Evolutionary conservation across 2,329 filamentous ascomycete genomes (phyloP).

Genomic region (Chrysosporium queenslandicum): DNA sequence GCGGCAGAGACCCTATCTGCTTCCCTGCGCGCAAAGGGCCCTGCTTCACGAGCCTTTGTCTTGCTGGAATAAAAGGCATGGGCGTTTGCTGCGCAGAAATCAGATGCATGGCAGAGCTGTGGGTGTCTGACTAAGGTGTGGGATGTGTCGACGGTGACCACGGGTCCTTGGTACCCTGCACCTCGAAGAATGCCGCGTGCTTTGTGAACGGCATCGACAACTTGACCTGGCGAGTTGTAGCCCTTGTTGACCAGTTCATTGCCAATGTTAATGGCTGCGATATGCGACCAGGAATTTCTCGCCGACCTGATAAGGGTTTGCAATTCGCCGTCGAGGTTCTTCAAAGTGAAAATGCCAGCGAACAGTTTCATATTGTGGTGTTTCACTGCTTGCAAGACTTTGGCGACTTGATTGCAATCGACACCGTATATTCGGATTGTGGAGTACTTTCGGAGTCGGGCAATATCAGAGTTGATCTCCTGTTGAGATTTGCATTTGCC

Average conservation of each 20-base stretch:
- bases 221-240: conserved; percentile 39
- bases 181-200: conserved; percentile 50
- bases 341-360: conserved; percentile 61
- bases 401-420: conserved; percentile 63
- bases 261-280: conserved; percentile 65
- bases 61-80: conserved; percentile 74
- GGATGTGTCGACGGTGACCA: conserved; percentile 75
- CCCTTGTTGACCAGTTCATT: conserved; percentile 70
- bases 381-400: conserved; percentile 53
- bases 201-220: conserved; percentile 49
- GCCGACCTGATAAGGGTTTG: conserved; percentile 51
- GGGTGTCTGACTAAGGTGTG: conserved; percentile 56
- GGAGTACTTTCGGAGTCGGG: conserved; percentile 47
- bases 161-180: conserved; percentile 59
- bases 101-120: conserved; percentile 59
- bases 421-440: conserved; percentile 68
- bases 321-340: conserved; percentile 48
- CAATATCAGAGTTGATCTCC: conserved; percentile 57
- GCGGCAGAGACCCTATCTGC: conserved; percentile 38
- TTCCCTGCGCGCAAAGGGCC: conserved; percentile 54
- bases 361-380: conserved; percentile 60
- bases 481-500: conserved; percentile 56
- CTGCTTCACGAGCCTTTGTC: conserved; percentile 50
- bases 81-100: conserved; percentile 71
- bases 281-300: conserved; percentile 53